Evolutionary conservation across 2,329 filamentous ascomycete species (phyloP).

Genomic region (Venturia pyrina): DNA sequence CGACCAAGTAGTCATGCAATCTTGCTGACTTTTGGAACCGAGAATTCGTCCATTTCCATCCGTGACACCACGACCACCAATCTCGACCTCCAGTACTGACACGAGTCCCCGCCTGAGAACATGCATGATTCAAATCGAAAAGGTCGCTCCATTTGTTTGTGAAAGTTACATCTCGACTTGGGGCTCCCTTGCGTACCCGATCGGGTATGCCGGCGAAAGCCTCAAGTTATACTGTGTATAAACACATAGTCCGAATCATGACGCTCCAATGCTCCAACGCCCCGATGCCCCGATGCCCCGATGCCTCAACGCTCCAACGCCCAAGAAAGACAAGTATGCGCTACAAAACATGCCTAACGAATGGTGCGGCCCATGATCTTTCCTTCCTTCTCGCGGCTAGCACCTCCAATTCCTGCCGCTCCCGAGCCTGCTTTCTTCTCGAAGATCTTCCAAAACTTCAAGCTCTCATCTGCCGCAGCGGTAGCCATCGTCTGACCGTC

Average conservation of each 20-base stretch:
- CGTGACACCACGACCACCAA: too few species aligned
- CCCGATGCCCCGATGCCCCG: neutral
- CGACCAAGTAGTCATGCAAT: too few species aligned
- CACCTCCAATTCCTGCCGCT: neutral
- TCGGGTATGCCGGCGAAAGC: neutral
- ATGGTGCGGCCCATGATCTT: slow-evolving; percentile 18
- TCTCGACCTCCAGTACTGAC: too few species aligned
- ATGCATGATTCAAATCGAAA: neutral
- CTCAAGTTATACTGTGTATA: neutral
- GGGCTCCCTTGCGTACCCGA: neutral
- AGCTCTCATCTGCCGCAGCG: slow-evolving; percentile 85
- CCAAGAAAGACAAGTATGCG: neutral
- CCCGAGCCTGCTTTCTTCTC: slow-evolving; percentile 76
- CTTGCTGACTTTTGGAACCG: too few species aligned
- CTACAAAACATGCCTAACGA: slow-evolving; percentile 19
- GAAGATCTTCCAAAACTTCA: slow-evolving; percentile 99
- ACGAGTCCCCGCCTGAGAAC: too few species aligned
- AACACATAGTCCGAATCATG: neutral
- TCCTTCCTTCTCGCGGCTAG: slow-evolving; percentile 8
- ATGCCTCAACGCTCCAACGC: neutral
- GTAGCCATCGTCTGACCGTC: slow-evolving; percentile 98
- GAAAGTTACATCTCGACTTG: neutral
- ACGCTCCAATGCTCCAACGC: neutral
- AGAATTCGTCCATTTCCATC: too few species aligned
- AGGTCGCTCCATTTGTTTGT: neutral